Conservation (phyloP, 306 rosid species). For the Ceratonia siliqua region DNA sequence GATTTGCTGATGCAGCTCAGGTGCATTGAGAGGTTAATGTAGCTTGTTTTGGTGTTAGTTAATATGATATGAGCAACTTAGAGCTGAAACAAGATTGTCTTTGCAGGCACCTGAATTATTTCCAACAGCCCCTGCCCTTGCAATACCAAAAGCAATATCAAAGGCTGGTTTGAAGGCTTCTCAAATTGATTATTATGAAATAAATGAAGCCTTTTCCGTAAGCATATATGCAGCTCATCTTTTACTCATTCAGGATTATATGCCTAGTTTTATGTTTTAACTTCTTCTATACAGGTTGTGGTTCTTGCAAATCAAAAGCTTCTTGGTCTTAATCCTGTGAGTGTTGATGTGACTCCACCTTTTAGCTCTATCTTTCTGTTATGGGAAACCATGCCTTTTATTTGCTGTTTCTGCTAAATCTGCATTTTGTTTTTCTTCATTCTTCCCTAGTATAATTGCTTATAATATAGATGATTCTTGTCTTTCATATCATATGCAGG, state of each 20-base stretch:
- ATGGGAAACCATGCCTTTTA: slow-evolving; percentile 14
- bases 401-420: slow-evolving; percentile 14
- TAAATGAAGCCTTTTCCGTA: slow-evolving; percentile 97
- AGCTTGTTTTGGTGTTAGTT: slow-evolving; percentile 31
- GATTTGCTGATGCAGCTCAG: slow-evolving; percentile 96
- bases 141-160: slow-evolving; percentile 84
- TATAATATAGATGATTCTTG: slow-evolving; percentile 16
- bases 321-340: slow-evolving; percentile 84
- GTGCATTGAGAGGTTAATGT: slow-evolving; percentile 41
- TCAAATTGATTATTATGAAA: slow-evolving; percentile 86
- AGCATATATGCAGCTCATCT: slow-evolving; percentile 29
- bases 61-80: slow-evolving; percentile 16
- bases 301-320: slow-evolving; percentile 93
- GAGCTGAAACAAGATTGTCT: slow-evolving; percentile 40
- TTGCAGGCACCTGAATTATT: slow-evolving; percentile 89
- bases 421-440: slow-evolving; percentile 7
- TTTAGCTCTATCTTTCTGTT: background rate
- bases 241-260: slow-evolving; percentile 20
- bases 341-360: slow-evolving; percentile 38
- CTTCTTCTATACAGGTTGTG: slow-evolving; percentile 65
- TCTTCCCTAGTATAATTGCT: slow-evolving; percentile 15
- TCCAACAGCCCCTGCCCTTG: slow-evolving; percentile 91
- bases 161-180: slow-evolving; percentile 84
- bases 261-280: slow-evolving; percentile 1
- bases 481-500: slow-evolving; percentile 57